A percentile compares a stretch with the other conserved stretches of the same genome.
phyloP scores from a whole-genome alignment of 2,329 filamentous ascomycete species.

The Leptographium galeiforme region DNA sequence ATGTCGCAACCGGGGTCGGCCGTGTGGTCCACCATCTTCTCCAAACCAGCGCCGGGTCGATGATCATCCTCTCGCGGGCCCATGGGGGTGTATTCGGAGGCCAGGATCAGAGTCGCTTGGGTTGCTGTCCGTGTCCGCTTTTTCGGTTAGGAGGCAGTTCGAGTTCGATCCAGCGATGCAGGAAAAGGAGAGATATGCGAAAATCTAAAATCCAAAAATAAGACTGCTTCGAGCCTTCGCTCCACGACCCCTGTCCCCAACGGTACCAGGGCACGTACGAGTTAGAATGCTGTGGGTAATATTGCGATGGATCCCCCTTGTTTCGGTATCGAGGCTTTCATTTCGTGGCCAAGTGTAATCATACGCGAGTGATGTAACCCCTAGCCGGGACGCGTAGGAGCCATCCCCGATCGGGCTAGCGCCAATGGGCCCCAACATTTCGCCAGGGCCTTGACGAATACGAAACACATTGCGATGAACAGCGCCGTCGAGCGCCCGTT shows the following conservation, averaged over 20 bases:
- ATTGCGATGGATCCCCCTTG: background rate
- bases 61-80: slow-evolving; percentile 13
- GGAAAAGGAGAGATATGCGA: background rate
- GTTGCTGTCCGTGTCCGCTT: background rate
- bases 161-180: background rate
- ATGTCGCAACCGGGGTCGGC: slow-evolving; percentile 7
- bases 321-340: background rate
- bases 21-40: slow-evolving; percentile 14
- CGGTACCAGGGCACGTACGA: no score
- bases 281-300: background rate
- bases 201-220: background rate
- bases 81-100: slow-evolving; percentile 6
- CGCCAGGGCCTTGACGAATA: background rate
- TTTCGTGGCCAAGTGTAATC: background rate
- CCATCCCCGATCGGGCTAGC: background rate
- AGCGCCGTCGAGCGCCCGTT: no score
- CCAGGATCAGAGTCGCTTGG: background rate
- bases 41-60: slow-evolving; percentile 9
- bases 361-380: background rate
- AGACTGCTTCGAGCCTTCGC: background rate
- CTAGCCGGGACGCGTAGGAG: background rate
- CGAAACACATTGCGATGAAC: background rate
- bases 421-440: background rate
- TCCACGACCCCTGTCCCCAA: no score
- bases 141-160: background rate